Conservation (phyloP, 169 alveolate genomes). For the Eimeria nieschulzi region DNA sequence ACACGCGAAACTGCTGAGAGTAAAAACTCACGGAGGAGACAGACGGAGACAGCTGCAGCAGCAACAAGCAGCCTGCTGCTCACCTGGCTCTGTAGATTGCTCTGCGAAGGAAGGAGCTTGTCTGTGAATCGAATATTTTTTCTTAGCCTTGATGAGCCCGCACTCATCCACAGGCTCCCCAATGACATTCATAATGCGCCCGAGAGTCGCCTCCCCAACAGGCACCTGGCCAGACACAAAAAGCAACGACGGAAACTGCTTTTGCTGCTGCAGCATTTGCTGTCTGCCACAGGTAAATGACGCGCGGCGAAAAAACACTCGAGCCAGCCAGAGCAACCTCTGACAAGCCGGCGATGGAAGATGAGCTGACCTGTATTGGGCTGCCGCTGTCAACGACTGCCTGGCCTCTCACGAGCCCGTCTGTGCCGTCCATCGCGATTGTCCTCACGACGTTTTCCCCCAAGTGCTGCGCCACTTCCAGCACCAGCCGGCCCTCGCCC, state of each 20-base stretch:
- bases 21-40: too few relatives aligned
- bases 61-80: not conserved
- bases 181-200: conserved; percentile 97
- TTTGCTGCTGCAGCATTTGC: too few relatives aligned
- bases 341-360: too few relatives aligned
- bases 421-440: conserved; percentile 98
- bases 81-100: conserved; percentile 93
- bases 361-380: conserved; percentile 95
- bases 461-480: conserved; percentile 97
- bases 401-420: conserved; percentile 97
- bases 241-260: not conserved
- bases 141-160: conserved; percentile 93
- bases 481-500: conserved; percentile 88
- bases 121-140: conserved; percentile 93
- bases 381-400: conserved; percentile 94
- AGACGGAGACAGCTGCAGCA: too few relatives aligned
- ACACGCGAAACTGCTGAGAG: too few relatives aligned
- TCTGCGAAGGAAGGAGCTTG: conserved; percentile 96
- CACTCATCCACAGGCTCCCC: conserved; percentile 98
- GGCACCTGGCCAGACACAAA: conserved; percentile 17
- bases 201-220: conserved; percentile 88
- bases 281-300: too few relatives aligned
- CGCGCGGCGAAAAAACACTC: too few relatives aligned
- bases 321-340: too few relatives aligned
- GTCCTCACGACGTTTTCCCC: conserved; percentile 91